Conservation (phyloP, 805 yeast species). For the Candida coquimbonensis region DNA sequence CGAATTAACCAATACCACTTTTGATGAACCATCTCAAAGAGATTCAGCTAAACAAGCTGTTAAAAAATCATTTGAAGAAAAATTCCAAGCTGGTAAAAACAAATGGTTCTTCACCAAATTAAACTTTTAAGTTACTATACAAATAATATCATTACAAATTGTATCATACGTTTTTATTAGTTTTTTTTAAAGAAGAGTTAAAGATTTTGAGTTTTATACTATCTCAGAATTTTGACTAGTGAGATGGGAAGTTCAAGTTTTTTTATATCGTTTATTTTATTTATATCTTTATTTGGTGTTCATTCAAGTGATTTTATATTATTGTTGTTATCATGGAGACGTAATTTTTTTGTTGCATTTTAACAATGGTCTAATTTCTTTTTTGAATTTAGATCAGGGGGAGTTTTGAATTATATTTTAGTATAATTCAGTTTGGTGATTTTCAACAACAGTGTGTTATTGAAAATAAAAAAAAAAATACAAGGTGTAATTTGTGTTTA, state of each 20-base stretch:
- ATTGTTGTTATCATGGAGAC: conserved; percentile 5
- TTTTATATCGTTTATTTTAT: conserved; percentile 3
- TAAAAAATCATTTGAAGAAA: conserved; percentile 98
- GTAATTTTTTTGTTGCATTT: conserved; percentile 4
- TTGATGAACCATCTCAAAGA: conserved; percentile 96
- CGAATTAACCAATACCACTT: conserved; percentile 86
- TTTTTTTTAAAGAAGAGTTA: no score
- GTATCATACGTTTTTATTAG: conserved; percentile 1
- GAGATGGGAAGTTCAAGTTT: conserved; percentile 4
- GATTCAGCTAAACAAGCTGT: conserved; percentile 98
- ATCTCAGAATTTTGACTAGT: background rate
- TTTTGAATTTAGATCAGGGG: conserved; percentile 8
- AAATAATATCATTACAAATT: conserved; percentile 9
- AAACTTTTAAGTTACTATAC: conserved; percentile 66
- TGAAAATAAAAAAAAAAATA: conserved; percentile 2
- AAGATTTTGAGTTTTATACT: background rate
- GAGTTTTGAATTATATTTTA: conserved; percentile 2
- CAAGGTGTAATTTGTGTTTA: conserved; percentile 6
- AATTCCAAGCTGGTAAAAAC: conserved; percentile 99
- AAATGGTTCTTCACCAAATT: conserved; percentile 99
- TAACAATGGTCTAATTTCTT: conserved; percentile 7
- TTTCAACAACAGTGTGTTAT: background rate
- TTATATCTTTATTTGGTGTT: conserved; percentile 9
- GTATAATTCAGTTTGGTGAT: background rate
- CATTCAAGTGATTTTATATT: conserved; percentile 9